Conservation (phyloP, 225 moss, liverwort and hornwort species). For the Physcomitrium patens region DNA sequence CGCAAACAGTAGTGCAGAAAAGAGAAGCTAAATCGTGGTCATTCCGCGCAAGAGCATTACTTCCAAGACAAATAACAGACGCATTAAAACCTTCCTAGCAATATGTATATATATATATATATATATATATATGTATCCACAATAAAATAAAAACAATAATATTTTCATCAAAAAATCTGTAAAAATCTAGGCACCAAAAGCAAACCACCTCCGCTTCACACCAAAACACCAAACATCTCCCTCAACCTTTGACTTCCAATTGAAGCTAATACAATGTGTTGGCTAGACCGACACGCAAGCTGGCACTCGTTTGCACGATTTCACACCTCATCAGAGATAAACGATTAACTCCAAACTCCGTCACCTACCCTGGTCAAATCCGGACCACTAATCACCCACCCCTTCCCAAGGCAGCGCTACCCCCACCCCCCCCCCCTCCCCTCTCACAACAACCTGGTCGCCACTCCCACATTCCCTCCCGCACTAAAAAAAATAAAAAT, state of each 20-base stretch:
- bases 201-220: background rate
- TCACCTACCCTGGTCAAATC: constrained; percentile 29
- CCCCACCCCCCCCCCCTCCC: background rate
- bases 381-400: background rate
- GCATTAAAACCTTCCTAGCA: background rate
- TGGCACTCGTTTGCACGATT: constrained; percentile 14
- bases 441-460: background rate
- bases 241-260: constrained; percentile 28
- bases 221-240: background rate
- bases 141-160: background rate
- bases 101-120: too few species aligned
- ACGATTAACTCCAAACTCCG: background rate
- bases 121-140: too few species aligned
- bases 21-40: constrained; percentile 20
- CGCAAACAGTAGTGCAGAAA: background rate
- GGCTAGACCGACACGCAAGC: constrained; percentile 28
- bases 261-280: constrained; percentile 34
- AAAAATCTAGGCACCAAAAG: constrained; percentile 1
- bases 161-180: background rate
- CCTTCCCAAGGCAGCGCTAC: background rate
- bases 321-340: background rate
- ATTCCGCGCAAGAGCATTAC: constrained; percentile 15
- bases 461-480: background rate
- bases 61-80: background rate
- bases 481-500: background rate